Evolutionary conservation across 331 rosid genomes (phyloP), one percentile per base, ranked within the genome.

Genomic region (Acacia pycnantha): DNA sequence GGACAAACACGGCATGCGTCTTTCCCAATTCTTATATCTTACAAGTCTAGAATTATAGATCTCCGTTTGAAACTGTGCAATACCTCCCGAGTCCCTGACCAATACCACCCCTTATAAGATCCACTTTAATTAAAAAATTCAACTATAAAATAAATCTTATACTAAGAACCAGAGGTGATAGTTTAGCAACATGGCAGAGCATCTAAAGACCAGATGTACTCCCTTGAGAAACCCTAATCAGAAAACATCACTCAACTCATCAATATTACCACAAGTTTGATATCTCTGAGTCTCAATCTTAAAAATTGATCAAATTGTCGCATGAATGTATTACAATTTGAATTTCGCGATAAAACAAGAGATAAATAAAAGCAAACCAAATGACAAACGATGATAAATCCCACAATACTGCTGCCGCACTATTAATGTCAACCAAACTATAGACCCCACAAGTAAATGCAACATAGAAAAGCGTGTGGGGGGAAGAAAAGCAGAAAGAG

Each of bases 381-480:
- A 51, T 33, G 76, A 75, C 68, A 71, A 83, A 80, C 67, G 77
- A 86, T 80, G 87, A 86, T 81, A 76, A 87, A 71, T 79, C 76
- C 77, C 84, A 64, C 70, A 71, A 85, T 78, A 56, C 59, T 53
- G 61, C 48, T 72, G 64, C 59, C 65, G 70, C 59, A 40, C 72
- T 7, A 84, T 84, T 81, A 87, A 85, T 74, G 73, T 78, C 84
- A 81, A 46, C 70, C 87, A 82, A 85, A 85, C 88, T 56, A 65
- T 50, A 19, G 74, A 79, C 82, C 66, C 91, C 84, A 74, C 82
- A 75, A 81, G 75, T 81, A 81, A 81, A 83, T 80, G 89, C 86
- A 88, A 77, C 83, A 80, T 77, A 72, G 50, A 77, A 54, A 77
- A 77, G 73, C 62, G 81, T 86, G 83, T 87, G 88, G 82, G 81